Evolutionary conservation across 208 protist species (phyloP).

Genomic region (Phytomonas serpens): DNA sequence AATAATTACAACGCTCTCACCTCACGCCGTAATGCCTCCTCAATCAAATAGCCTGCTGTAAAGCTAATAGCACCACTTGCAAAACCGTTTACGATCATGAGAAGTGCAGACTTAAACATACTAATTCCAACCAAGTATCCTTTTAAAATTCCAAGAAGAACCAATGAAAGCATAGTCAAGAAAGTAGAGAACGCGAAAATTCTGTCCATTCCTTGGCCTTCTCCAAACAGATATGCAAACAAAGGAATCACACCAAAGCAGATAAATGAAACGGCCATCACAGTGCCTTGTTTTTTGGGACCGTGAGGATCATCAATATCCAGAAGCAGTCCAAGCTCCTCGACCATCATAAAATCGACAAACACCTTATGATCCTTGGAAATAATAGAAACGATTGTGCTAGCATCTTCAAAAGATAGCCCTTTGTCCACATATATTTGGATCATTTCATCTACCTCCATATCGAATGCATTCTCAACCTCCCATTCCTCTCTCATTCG

Average conservation of each 20-base stretch:
- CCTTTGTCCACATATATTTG: slow-evolving; percentile 93
- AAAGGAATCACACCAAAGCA: slow-evolving; percentile 89
- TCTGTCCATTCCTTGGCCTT: slow-evolving; percentile 57
- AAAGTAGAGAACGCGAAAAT: slow-evolving; percentile 76
- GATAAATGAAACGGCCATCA: slow-evolving; percentile 93
- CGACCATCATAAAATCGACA: slow-evolving; percentile 94
- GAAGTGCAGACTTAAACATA: slow-evolving; percentile 45
- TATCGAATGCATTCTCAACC: slow-evolving; percentile 89
- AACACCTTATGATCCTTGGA: slow-evolving; percentile 91
- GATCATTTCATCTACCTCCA: slow-evolving; percentile 92
- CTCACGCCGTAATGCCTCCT: slow-evolving; percentile 34
- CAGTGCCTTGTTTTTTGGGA: slow-evolving; percentile 82
- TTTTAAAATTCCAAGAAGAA: slow-evolving; percentile 82
- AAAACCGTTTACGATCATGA: slow-evolving; percentile 84
- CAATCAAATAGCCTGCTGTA: slow-evolving; percentile 55
- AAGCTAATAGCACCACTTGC: slow-evolving; percentile 84
- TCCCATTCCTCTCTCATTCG: slow-evolving; percentile 91
- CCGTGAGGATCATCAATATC: slow-evolving; percentile 69
- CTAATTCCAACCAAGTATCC: slow-evolving; percentile 71
- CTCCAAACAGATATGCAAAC: slow-evolving; percentile 68
- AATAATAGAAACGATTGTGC: slow-evolving; percentile 89
- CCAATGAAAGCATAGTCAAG: slow-evolving; percentile 66
- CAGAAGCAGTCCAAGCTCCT: slow-evolving; percentile 87
- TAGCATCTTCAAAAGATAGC: slow-evolving; percentile 82
- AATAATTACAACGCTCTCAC: slow-evolving; percentile 10